Evolutionary conservation across 2,329 filamentous ascomycete species (phyloP).

Genomic region (Diplodia corticola): DNA sequence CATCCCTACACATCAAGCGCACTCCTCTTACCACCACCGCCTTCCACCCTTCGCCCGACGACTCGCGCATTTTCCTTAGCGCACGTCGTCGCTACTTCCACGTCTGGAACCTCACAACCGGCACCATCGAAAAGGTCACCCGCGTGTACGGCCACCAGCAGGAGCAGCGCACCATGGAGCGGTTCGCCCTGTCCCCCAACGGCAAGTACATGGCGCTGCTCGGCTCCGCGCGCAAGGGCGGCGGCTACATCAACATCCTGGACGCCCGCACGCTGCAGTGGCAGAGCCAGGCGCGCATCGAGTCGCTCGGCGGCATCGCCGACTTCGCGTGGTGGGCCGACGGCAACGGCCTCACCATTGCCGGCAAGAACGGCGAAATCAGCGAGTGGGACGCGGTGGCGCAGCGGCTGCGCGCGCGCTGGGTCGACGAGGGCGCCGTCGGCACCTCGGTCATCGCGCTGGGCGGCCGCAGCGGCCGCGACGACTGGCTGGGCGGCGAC

Average conservation of each 20-base stretch:
- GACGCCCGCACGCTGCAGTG: conserved; percentile 81
- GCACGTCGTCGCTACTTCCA: conserved; percentile 91
- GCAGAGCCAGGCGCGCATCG: conserved; percentile 78
- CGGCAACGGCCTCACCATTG: conserved; percentile 76
- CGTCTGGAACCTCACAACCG: conserved; percentile 84
- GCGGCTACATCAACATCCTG: conserved; percentile 84
- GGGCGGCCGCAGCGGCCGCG: conserved; percentile 66
- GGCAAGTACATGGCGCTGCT: conserved; percentile 83
- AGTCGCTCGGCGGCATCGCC: conserved; percentile 78
- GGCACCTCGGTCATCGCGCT: conserved; percentile 77
- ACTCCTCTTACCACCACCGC: conserved; percentile 83
- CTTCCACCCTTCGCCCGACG: conserved; percentile 68
- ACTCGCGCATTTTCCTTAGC: conserved; percentile 82
- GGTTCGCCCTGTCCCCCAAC: conserved; percentile 82
- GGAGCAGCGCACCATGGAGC: conserved; percentile 88
- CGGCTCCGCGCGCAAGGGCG: conserved; percentile 78
- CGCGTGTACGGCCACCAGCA: conserved; percentile 72
- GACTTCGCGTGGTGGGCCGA: conserved; percentile 94
- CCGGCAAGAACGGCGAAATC: conserved; percentile 83
- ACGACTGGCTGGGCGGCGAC: conserved; percentile 68
- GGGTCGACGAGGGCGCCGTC: conserved; percentile 87
- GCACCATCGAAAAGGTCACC: conserved; percentile 78
- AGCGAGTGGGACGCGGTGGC: conserved; percentile 79
- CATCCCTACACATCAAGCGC: conserved; percentile 80
- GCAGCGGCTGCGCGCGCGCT: conserved; percentile 72